Evolutionary conservation across 1,284 basidiomycete genomes (phyloP), one percentile per base, ranked within the genome.

Genomic region (Cerioporus squamosus): DNA sequence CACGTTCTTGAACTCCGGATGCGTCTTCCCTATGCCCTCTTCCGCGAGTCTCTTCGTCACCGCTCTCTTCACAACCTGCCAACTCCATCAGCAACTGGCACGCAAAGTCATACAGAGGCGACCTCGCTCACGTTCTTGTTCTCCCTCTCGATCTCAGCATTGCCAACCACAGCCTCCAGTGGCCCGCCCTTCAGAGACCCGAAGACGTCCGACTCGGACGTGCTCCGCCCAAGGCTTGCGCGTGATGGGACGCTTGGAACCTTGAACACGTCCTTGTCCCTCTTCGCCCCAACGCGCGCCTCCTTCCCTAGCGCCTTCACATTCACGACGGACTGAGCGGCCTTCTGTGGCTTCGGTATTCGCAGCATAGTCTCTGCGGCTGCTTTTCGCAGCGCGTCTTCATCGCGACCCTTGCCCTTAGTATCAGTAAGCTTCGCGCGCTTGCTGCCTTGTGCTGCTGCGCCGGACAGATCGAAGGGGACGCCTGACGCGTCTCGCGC

Each of bases 1-100:
- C 1, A 74, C 38, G 12, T 74, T 72, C 51, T 70, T 69, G 70
- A 86, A 90, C 44, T 88, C 86, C 0, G 79, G 67, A 63, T 90
- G 82, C 1, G 78, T 72, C 66, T 85, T 88, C 12, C 77, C 69
- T 33, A 90, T 75, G 1, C 79, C 80, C 59, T 68, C 79, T 9
- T 68, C 66, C 2, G 70, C 65, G 1, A 85, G 73, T 46, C 71
- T 72, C 5, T 68, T 71, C 10, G 76, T 74, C 3, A 78, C 70
- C 22, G 73, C 66, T 53, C 74, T 75, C 70, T 84, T 84, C 38
- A 84, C 70, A 22, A 75, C 68, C 82, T 84, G 53, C 2, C 23
- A 53, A 15, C 33, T 5, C 23, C 10, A 31, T 36, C 17, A 51
- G 29, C 10, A 18, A 18, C 10, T 18, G 20, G 40, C 8, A n/a